Conservation (phyloP, 2,329 filamentous ascomycete species). For the Epichloe elymi region DNA sequence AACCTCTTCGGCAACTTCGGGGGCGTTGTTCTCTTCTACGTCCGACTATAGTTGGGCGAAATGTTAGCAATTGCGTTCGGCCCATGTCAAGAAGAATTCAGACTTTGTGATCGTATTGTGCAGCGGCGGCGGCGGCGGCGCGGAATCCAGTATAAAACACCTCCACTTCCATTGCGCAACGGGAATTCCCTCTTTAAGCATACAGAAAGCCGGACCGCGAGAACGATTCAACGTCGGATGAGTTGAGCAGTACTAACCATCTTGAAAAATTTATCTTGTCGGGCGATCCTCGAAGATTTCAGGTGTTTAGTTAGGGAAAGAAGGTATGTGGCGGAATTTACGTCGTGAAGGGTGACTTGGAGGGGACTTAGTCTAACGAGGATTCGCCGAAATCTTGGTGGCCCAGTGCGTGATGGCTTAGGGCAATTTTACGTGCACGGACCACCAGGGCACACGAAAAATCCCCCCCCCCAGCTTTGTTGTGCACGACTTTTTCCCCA, state of each 20-base stretch:
- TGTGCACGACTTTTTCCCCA: conserved; percentile 5
- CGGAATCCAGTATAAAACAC: not conserved
- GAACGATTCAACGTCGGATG: not conserved
- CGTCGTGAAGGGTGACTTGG: conserved; percentile 19
- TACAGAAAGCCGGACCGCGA: not conserved
- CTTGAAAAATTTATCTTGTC: conserved; percentile 42
- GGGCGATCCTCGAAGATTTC: conserved; percentile 56
- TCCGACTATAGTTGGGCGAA: conserved; percentile 59
- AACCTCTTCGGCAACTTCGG: conserved; percentile 77
- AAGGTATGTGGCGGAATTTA: conserved; percentile 13
- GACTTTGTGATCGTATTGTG: not conserved
- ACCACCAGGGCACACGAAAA: conserved; percentile 27
- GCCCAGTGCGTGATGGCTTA: conserved; percentile 23
- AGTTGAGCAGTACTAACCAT: conserved; percentile 38
- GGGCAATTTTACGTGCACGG: conserved; percentile 31
- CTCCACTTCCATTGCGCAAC: not conserved
- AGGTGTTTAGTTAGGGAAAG: conserved; percentile 16
- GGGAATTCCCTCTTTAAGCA: no score
- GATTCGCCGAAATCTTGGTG: conserved; percentile 24
- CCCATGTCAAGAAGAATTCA: not conserved
- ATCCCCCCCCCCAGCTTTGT: conserved; percentile 3
- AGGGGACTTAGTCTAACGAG: conserved; percentile 17
- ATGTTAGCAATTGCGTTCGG: conserved; percentile 6
- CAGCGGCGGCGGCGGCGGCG: not conserved
- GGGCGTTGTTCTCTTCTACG: conserved; percentile 97